Percentiles rank a stretch among this genome's conserved stretches.
Evolutionary conservation across 179 eudicot genomes (phyloP).

Genomic region (Pouteria campechiana): DNA sequence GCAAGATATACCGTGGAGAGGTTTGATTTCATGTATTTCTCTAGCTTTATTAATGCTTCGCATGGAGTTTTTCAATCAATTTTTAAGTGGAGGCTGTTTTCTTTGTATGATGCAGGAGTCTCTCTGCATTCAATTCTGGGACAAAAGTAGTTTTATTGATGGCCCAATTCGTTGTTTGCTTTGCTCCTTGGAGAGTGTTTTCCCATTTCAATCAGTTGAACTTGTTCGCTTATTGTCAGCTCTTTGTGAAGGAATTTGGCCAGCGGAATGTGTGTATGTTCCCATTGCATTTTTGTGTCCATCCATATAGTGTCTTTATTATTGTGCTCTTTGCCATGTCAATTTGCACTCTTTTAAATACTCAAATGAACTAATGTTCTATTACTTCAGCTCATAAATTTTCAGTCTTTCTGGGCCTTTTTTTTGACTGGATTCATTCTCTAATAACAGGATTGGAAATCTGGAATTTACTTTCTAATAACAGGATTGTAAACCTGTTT

Average conservation of each 20-base stretch:
- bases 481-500: no score
- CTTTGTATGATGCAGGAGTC: constrained; percentile 60
- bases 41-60: neutral
- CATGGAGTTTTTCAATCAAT: neutral
- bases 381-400: no score
- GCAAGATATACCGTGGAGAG: constrained; percentile 89
- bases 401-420: no score
- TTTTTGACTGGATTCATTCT: no score
- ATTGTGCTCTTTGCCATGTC: no score
- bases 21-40: constrained; percentile 30
- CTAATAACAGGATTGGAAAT: no score
- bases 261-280: constrained; percentile 95
- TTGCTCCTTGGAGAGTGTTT: constrained; percentile 75
- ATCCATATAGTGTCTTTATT: no score
- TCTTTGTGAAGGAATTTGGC: constrained; percentile 90
- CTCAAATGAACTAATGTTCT: no score
- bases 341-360: no score
- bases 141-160: constrained; percentile 77
- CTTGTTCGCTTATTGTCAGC: constrained; percentile 66
- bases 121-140: constrained; percentile 97
- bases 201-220: constrained; percentile 66
- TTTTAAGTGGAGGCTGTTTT: neutral
- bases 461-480: no score
- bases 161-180: constrained; percentile 92
- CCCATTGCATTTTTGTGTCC: no score